Evolutionary conservation across 1,284 basidiomycete genomes (phyloP).

Genomic region (Marasmius oreades): DNA sequence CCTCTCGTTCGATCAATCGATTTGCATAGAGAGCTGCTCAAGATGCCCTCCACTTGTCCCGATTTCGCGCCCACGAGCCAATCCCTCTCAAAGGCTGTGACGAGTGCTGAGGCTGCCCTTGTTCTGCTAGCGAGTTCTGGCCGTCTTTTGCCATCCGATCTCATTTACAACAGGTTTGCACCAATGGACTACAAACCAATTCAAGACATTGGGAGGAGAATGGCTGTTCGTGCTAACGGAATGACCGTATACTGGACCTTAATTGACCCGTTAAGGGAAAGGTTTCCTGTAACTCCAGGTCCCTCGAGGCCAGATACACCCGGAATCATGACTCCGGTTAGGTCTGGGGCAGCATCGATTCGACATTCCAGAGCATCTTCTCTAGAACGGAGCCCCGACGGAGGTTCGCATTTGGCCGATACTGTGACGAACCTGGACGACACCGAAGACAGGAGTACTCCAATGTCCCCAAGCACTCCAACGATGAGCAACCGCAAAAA

Average conservation of each 20-base stretch:
- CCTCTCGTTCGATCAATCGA: conserved; percentile 48
- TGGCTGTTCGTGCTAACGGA: conserved; percentile 61
- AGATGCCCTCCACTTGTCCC: conserved; percentile 39
- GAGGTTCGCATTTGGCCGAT: not conserved
- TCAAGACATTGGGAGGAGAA: conserved; percentile 45
- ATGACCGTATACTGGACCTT: conserved; percentile 62
- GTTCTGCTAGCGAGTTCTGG: conserved; percentile 50
- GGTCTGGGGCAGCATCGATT: conserved; percentile 16
- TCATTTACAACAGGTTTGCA: conserved; percentile 61
- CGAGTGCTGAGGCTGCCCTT: conserved; percentile 53
- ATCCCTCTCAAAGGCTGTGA: conserved; percentile 34
- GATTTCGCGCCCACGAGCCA: conserved; percentile 38
- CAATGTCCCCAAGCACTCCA: conserved; percentile 19
- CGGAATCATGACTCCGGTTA: conserved; percentile 23
- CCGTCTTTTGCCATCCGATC: conserved; percentile 58
- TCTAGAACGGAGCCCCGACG: conserved; percentile 16
- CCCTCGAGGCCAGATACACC: conserved; percentile 41
- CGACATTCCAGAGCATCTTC: conserved; percentile 14
- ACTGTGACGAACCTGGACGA: not conserved
- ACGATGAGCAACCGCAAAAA: conserved; percentile 20
- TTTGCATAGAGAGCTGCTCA: conserved; percentile 46
- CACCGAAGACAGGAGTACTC: not conserved
- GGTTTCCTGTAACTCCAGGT: conserved; percentile 51
- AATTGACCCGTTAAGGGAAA: conserved; percentile 57
- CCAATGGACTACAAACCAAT: conserved; percentile 58